Evolutionary conservation across 345 rosid genomes (phyloP).

Genomic region (Gossypium sturtianum): DNA sequence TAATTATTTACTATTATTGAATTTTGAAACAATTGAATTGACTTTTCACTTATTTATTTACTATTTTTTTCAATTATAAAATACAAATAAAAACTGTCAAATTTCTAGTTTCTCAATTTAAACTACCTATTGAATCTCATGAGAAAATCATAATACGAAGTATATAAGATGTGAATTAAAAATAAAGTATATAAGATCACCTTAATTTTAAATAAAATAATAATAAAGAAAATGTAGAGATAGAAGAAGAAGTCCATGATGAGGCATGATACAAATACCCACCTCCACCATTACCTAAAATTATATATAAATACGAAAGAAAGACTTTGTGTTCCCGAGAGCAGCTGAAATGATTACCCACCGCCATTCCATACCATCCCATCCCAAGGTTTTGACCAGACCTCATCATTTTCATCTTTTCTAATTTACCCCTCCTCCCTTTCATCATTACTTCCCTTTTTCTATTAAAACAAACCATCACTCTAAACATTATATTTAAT

Average conservation of each 20-base stretch:
- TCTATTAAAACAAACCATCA: not conserved
- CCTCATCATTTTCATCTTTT: conserved; percentile 35
- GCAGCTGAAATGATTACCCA: conserved; percentile 38
- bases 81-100: no score
- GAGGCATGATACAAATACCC: not conserved
- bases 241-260: not conserved
- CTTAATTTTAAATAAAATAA: no score
- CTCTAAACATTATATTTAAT: no score
- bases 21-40: no score
- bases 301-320: not conserved
- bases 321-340: conserved; percentile 30
- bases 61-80: no score
- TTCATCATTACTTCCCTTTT: conserved; percentile 14
- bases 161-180: no score
- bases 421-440: conserved; percentile 16
- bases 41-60: no score
- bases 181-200: no score
- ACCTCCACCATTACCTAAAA: not conserved
- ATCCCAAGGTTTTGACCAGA: conserved; percentile 20
- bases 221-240: not conserved
- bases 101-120: no score
- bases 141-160: no score
- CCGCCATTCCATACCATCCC: conserved; percentile 18
- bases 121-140: no score
- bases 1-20: no score